A percentile compares a stretch with the other conserved stretches of the same genome.
Evolutionary conservation across 2,329 filamentous ascomycete genomes (phyloP).

Genomic region (Nemania bipapillata): DNA sequence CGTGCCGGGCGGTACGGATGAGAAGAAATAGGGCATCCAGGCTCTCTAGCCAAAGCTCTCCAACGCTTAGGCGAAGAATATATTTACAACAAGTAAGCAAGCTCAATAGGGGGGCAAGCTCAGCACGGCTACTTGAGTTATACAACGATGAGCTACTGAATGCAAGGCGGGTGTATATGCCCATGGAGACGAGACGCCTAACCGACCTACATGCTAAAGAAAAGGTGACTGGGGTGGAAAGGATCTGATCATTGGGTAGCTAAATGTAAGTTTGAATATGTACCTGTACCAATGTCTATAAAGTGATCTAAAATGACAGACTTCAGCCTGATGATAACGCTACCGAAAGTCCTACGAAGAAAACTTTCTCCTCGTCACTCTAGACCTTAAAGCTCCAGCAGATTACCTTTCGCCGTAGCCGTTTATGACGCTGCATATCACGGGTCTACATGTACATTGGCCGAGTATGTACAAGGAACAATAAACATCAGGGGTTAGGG

Average conservation of each 20-base stretch:
- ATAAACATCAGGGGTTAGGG: neutral
- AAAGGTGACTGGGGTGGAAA: too few relatives aligned
- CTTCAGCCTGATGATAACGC: neutral
- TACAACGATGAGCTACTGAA: neutral
- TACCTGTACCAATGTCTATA: neutral
- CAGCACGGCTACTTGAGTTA: neutral
- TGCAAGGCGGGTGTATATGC: neutral
- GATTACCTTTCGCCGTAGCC: neutral
- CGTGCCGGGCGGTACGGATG: neutral
- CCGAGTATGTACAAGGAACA: too few relatives aligned
- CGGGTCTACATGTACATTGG: neutral
- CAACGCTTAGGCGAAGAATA: neutral
- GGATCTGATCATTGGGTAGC: neutral
- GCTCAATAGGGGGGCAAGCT: neutral
- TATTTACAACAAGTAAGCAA: neutral
- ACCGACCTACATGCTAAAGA: neutral
- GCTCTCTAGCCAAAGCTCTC: neutral
- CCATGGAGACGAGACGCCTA: neutral
- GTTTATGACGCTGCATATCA: neutral
- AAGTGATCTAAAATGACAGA: too few relatives aligned
- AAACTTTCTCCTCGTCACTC: neutral
- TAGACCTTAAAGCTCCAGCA: neutral
- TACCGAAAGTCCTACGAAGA: neutral
- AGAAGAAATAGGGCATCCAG: constrained; percentile 1
- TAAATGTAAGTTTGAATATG: neutral